Base-by-base conservation (phyloP, 2,329 filamentous ascomycete species). In the Clonostachys solani region DNA sequence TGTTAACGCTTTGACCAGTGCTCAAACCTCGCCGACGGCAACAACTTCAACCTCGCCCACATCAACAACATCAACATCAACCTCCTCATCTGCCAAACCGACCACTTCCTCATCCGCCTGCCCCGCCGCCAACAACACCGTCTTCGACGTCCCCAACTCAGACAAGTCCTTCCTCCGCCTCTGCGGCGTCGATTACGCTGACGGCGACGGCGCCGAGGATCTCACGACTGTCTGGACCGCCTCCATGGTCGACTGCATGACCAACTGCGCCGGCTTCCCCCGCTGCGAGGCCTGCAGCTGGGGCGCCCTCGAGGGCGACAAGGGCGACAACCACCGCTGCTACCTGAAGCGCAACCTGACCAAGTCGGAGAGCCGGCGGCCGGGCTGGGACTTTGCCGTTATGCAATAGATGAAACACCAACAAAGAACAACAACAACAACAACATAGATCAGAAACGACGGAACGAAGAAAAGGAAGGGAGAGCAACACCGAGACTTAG, bases 101-200 rank as follows among this genome's bases (percentile, higher is more conserved):
- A 56, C 49, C 3, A 48, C 63, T 2, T 60, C 61, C 4, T 47
- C 54, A 13, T 54, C 52, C 10, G 56, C 62, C 3, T 76, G 73
- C 45, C 72, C 73, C 0, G 61, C 60, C 2, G 62, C 66, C 13
- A 74, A 74, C 54, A 67, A 69, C 46, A 75, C 72, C 2, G 54
- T 63, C n/a, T 75, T 71, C 52, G 45, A 58, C 19, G 69, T 72
- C 2, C 64, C 69, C 1, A 62, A 64, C 9, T 69, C 68, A 5
- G 54, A 63, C 8, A 69, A 66, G 50, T 56, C 49, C 9, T 77
- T 77, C 59, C 52, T 68, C 18, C 71, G 69, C 7, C 45, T 70
- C 16, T 77, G 73, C 55, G 73, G 71, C 33, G 54, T 74, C 47
- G 73, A 77, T 56, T 74, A 71, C 54, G 65, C 59, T 49, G 38